These are phyloP conservation scores for Stachybotrys elegans DNA, from an alignment of 2,329 filamentous ascomycete species.

Conservation along the genomic window DNA sequence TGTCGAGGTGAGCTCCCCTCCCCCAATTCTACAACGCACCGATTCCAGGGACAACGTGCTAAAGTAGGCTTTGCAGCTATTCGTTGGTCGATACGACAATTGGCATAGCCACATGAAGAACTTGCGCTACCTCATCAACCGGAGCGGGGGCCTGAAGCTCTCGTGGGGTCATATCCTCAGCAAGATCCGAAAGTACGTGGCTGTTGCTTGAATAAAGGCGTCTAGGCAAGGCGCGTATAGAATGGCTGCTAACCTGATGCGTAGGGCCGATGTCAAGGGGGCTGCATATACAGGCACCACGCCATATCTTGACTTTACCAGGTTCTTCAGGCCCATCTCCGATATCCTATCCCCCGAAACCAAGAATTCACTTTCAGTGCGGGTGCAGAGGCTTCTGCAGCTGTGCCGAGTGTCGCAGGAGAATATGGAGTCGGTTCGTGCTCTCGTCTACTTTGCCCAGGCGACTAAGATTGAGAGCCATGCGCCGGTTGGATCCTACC, in stretches of 20 bases:
- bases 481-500: conserved; percentile 7
- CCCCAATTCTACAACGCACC: too few species aligned
- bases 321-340: conserved; percentile 16
- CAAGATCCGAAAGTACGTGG: conserved; percentile 24
- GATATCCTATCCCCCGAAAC: conserved; percentile 14
- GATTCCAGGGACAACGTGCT: too few species aligned
- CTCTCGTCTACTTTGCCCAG: conserved; percentile 19
- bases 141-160: conserved; percentile 18
- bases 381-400: conserved; percentile 15
- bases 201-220: too few species aligned
- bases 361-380: conserved; percentile 9
- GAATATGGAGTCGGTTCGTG: conserved; percentile 18
- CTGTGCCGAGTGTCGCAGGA: conserved; percentile 15
- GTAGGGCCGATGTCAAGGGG: conserved; percentile 30
- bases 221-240: too few species aligned
- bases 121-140: conserved; percentile 23
- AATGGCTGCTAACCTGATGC: not conserved
- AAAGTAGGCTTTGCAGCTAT: conserved; percentile 19
- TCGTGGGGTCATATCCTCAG: conserved; percentile 13
- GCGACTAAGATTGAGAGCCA: conserved; percentile 15
- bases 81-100: conserved; percentile 29
- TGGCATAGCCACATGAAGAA: conserved; percentile 33
- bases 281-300: conserved; percentile 22
- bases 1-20: not conserved
- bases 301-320: conserved; percentile 25